A percentile compares a stretch with the other conserved stretches of the same genome.
These are phyloP conservation scores for Epichloe coenophiala DNA, from an alignment of 2,329 filamentous ascomycete genomes.

Conservation along the genomic window DNA sequence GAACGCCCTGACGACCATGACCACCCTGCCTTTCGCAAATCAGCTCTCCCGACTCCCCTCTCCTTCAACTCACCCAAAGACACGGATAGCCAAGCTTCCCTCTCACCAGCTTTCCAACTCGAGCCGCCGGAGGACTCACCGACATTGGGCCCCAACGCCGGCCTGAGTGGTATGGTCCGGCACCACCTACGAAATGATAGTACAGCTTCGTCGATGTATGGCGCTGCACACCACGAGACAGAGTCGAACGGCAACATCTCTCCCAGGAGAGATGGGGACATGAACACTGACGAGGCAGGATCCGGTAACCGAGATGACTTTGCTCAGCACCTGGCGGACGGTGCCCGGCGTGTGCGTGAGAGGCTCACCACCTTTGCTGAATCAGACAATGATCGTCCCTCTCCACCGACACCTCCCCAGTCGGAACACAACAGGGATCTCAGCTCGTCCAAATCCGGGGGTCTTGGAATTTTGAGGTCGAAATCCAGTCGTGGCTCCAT, in stretches of 20 bases:
- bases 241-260: slow-evolving; percentile 3
- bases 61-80: slow-evolving; percentile 17
- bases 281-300: background rate
- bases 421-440: slow-evolving; percentile 22
- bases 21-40: slow-evolving; percentile 39
- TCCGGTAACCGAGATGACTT: slow-evolving; percentile 52
- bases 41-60: slow-evolving; percentile 30
- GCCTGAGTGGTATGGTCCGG: slow-evolving; percentile 68
- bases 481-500: slow-evolving; percentile 59
- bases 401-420: slow-evolving; percentile 18
- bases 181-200: slow-evolving; percentile 76
- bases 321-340: slow-evolving; percentile 56
- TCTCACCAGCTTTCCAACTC: slow-evolving; percentile 7
- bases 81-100: slow-evolving; percentile 14
- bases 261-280: background rate
- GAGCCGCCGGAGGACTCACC: slow-evolving; percentile 51
- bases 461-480: slow-evolving; percentile 48
- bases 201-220: slow-evolving; percentile 67
- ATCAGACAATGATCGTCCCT: slow-evolving; percentile 33
- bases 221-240: slow-evolving; percentile 25
- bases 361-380: slow-evolving; percentile 57
- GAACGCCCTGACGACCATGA: slow-evolving; percentile 38
- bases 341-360: slow-evolving; percentile 59
- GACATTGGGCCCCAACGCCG: slow-evolving; percentile 55
- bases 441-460: slow-evolving; percentile 34